These are phyloP conservation scores for Acmispon strigosus DNA, from an alignment of 306 rosid genomes.

Conservation along the genomic window DNA sequence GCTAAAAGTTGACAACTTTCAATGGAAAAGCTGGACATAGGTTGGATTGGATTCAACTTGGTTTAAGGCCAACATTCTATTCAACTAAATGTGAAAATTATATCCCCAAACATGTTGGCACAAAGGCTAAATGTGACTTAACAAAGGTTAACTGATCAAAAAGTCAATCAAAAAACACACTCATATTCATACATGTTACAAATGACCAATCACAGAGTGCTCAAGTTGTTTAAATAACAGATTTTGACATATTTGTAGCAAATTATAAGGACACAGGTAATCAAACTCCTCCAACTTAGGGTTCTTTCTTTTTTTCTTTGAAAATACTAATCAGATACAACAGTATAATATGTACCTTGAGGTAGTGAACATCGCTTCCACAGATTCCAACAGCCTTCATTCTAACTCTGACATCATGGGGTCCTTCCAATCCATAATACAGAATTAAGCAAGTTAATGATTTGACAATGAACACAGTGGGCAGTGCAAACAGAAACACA, in stretches of 20 bases:
- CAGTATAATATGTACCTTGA: slow-evolving; percentile 41
- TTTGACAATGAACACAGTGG: not conserved
- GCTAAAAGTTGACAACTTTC: too few species aligned
- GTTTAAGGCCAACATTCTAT: too few species aligned
- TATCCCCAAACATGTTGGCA: too few species aligned
- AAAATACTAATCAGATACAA: not conserved
- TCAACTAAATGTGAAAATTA: too few species aligned
- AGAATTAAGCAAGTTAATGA: slow-evolving; percentile 11
- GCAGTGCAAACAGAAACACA: not conserved
- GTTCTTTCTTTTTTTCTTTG: not conserved
- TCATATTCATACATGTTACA: too few species aligned
- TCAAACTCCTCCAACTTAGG: not conserved
- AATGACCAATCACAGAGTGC: not conserved
- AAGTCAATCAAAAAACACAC: too few species aligned
- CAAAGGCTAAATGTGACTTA: too few species aligned
- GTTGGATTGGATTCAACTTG: too few species aligned
- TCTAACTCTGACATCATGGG: slow-evolving; percentile 64
- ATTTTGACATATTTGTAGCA: not conserved
- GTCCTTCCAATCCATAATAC: slow-evolving; percentile 45
- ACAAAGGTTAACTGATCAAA: too few species aligned
- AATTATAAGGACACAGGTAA: not conserved
- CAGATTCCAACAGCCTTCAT: slow-evolving; percentile 96
- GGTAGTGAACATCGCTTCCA: slow-evolving; percentile 92
- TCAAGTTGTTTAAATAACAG: not conserved
- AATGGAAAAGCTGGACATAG: too few species aligned